Evolutionary conservation across 441 rosid species (phyloP).

Genomic region (Macaranga tanarius): DNA sequence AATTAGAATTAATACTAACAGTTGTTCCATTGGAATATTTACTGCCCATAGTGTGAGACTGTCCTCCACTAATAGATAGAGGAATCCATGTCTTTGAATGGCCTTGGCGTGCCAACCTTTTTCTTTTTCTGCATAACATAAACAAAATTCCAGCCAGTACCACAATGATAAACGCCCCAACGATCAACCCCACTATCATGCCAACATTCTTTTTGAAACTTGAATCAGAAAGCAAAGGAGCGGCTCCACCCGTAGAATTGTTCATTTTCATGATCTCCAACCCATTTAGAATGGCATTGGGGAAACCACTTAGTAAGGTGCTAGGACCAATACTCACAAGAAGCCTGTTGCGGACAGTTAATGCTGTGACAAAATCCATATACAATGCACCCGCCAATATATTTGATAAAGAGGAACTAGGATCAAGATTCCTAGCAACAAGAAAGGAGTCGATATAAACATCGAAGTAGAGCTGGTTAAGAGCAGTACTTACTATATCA

Average conservation of each 20-base stretch:
- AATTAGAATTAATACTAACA: slow-evolving; percentile 52
- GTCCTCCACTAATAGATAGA: slow-evolving; percentile 52
- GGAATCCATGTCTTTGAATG: slow-evolving; percentile 87
- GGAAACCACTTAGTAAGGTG: slow-evolving; percentile 31
- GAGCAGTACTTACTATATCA: slow-evolving; percentile 52
- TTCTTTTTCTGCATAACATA: slow-evolving; percentile 48
- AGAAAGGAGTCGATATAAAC: slow-evolving; percentile 52
- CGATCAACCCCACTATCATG: slow-evolving; percentile 46
- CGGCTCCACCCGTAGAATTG: slow-evolving; percentile 48
- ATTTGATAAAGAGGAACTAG: slow-evolving; percentile 25
- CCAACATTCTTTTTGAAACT: slow-evolving; percentile 45
- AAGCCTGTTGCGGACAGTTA: slow-evolving; percentile 31
- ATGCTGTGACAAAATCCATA: slow-evolving; percentile 51
- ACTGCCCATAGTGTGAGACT: slow-evolving; percentile 70
- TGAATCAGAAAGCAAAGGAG: slow-evolving; percentile 28
- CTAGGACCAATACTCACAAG: slow-evolving; percentile 72
- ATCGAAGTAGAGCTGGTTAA: slow-evolving; percentile 64
- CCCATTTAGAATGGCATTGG: slow-evolving; percentile 75
- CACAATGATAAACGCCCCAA: slow-evolving; percentile 42
- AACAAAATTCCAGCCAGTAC: slow-evolving; percentile 50
- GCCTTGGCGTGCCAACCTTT: slow-evolving; percentile 41
- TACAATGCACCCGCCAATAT: slow-evolving; percentile 52
- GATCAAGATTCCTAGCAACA: slow-evolving; percentile 52
- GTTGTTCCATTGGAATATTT: slow-evolving; percentile 70
- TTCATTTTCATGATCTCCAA: slow-evolving; percentile 92